Conservation (phyloP, 2,329 filamentous ascomycete genomes). For the Fusarium transvaalense region DNA sequence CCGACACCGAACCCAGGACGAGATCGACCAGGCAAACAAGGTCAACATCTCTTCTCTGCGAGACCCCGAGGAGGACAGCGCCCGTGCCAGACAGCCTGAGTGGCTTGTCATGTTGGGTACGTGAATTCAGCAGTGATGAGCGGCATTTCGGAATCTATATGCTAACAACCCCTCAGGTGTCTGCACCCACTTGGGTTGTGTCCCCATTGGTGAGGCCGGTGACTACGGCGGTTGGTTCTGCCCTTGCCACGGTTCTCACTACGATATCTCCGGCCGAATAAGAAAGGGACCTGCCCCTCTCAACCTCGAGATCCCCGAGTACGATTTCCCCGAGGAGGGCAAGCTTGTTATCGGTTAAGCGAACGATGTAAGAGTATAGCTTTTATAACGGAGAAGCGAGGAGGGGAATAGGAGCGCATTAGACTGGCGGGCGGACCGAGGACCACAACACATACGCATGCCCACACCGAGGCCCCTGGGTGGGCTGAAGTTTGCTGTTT, state of each 20-base stretch:
- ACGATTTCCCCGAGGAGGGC: conserved; percentile 92
- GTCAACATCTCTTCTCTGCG: conserved; percentile 85
- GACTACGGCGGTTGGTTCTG: conserved; percentile 99
- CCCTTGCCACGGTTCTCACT: conserved; percentile 99
- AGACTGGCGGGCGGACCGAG: conserved; percentile 42
- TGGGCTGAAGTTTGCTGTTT: conserved; percentile 49
- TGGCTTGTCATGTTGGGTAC: conserved; percentile 98
- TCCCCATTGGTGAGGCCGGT: conserved; percentile 98
- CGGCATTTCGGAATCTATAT: neutral
- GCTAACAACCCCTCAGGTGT: conserved; percentile 71
- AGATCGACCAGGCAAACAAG: conserved; percentile 95
- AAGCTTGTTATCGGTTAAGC: conserved; percentile 92
- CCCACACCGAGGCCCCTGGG: conserved; percentile 37
- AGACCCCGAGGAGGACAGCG: conserved; percentile 90
- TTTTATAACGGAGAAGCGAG: conserved; percentile 31
- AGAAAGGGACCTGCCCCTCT: conserved; percentile 96
- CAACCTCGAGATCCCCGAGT: conserved; percentile 94
- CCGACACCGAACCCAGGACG: conserved; percentile 92
- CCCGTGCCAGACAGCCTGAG: conserved; percentile 97
- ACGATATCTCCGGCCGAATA: conserved; percentile 99
- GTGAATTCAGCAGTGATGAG: conserved; percentile 37
- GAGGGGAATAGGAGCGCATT: conserved; percentile 34
- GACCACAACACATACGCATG: conserved; percentile 35
- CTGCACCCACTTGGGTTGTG: conserved; percentile 99
- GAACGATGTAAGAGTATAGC: conserved; percentile 48